phyloP scores from a whole-genome alignment of 257 asterid species.

The Cynanchum wilfordii region DNA sequence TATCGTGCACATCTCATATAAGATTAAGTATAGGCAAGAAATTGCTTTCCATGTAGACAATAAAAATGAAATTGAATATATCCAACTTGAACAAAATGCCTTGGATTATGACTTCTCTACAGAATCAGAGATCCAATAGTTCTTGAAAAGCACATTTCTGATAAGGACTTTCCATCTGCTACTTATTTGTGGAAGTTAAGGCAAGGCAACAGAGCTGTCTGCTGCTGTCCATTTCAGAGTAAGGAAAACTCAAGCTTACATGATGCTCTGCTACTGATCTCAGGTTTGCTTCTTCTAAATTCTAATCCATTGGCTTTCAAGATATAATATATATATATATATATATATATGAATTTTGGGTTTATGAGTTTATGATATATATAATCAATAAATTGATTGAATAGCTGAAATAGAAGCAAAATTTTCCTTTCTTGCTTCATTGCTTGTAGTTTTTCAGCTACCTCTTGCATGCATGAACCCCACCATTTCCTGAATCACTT shows the following conservation, averaged over 20 bases:
- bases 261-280: not conserved
- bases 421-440: too few species aligned
- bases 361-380: too few species aligned
- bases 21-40: constrained; percentile 1
- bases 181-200: not conserved
- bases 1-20: not conserved
- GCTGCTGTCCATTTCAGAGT: not conserved
- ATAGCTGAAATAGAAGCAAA: too few species aligned
- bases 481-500: not conserved
- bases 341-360: too few species aligned
- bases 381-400: too few species aligned
- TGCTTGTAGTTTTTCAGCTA: too few species aligned
- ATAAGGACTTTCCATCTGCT: not conserved
- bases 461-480: constrained; percentile 2
- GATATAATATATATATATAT: too few species aligned
- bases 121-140: not conserved
- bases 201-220: not conserved
- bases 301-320: not conserved
- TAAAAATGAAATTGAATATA: not conserved
- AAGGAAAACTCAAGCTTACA: too few species aligned
- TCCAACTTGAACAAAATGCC: not conserved
- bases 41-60: not conserved
- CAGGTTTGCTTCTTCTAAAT: not conserved
- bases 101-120: not conserved
- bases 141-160: not conserved